Evolutionary conservation across 2,329 filamentous ascomycete species (phyloP).

Genomic region (Claviceps arundinis): DNA sequence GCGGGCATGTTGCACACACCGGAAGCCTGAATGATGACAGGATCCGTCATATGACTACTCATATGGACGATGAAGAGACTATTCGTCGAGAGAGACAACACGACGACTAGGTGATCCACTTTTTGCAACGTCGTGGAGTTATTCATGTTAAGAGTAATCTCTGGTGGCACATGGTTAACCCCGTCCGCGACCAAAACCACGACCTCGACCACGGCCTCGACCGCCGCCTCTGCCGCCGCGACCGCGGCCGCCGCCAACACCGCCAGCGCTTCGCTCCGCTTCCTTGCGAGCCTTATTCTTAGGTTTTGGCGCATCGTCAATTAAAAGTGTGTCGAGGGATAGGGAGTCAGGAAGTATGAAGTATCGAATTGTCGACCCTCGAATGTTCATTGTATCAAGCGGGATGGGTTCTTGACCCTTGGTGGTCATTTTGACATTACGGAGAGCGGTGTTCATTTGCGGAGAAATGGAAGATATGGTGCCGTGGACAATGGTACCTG

Average conservation of each 20-base stretch:
- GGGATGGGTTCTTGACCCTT: slow-evolving; percentile 77
- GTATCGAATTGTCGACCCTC: slow-evolving; percentile 91
- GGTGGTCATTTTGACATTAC: slow-evolving; percentile 91
- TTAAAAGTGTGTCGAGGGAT: slow-evolving; percentile 84
- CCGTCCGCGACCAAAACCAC: slow-evolving; percentile 10
- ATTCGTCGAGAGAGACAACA: no score
- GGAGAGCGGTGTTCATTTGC: slow-evolving; percentile 95
- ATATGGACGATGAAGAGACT: no score
- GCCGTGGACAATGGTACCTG: slow-evolving; percentile 90
- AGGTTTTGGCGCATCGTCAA: slow-evolving; percentile 93
- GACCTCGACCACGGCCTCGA: slow-evolving; percentile 27
- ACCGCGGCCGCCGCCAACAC: slow-evolving; percentile 39
- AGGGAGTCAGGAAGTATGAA: slow-evolving; percentile 93
- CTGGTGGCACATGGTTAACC: neutral
- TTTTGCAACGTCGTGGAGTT: no score
- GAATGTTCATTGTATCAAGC: slow-evolving; percentile 92
- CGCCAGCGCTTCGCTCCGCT: slow-evolving; percentile 44
- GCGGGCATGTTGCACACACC: no score
- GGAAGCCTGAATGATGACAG: no score
- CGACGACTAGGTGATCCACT: no score
- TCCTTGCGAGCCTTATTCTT: slow-evolving; percentile 99
- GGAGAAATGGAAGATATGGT: slow-evolving; percentile 94
- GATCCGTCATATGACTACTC: no score
- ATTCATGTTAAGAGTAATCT: no score
- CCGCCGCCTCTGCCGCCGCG: slow-evolving; percentile 36